Evolutionary conservation across 164 flowering plant genomes (phyloP).

Genomic region (Platanus orientalis): DNA sequence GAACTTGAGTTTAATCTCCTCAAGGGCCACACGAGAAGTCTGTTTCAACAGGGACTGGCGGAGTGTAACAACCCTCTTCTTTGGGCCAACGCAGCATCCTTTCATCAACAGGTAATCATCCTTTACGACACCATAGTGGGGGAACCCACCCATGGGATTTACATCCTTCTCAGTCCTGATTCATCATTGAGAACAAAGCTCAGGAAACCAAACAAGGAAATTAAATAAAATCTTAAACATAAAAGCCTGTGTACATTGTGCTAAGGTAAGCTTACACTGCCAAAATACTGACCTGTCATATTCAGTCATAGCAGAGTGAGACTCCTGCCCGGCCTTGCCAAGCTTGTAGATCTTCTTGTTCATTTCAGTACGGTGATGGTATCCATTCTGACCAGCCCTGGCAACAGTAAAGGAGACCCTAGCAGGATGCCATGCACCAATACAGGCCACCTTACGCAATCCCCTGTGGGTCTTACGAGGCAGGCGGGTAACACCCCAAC

Average conservation of each 20-base stretch:
- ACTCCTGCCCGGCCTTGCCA: constrained; percentile 57
- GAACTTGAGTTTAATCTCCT: constrained; percentile 74
- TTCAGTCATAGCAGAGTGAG: constrained; percentile 60
- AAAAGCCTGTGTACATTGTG: background rate
- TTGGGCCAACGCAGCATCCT: constrained; percentile 81
- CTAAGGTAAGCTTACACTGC: background rate
- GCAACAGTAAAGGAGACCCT: constrained; percentile 74
- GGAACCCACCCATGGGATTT: constrained; percentile 81
- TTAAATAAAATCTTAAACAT: background rate
- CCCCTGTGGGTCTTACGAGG: constrained; percentile 77
- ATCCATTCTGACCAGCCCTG: constrained; percentile 74
- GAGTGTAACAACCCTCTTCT: constrained; percentile 69
- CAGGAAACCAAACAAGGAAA: background rate
- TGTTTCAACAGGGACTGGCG: constrained; percentile 66
- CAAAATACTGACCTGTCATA: constrained; percentile 40
- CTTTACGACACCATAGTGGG: constrained; percentile 67
- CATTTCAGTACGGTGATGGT: constrained; percentile 72
- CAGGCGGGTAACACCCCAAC: constrained; percentile 80
- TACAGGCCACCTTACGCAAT: constrained; percentile 69
- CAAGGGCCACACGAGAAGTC: constrained; percentile 66
- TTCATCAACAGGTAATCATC: constrained; percentile 64
- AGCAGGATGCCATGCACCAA: constrained; percentile 86
- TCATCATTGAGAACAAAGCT: background rate
- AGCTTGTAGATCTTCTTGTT: constrained; percentile 72
- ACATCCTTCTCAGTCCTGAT: constrained; percentile 76